These are phyloP conservation scores for Metarhizium humberi DNA, from an alignment of 2,329 filamentous ascomycete genomes.

Conservation along the genomic window DNA sequence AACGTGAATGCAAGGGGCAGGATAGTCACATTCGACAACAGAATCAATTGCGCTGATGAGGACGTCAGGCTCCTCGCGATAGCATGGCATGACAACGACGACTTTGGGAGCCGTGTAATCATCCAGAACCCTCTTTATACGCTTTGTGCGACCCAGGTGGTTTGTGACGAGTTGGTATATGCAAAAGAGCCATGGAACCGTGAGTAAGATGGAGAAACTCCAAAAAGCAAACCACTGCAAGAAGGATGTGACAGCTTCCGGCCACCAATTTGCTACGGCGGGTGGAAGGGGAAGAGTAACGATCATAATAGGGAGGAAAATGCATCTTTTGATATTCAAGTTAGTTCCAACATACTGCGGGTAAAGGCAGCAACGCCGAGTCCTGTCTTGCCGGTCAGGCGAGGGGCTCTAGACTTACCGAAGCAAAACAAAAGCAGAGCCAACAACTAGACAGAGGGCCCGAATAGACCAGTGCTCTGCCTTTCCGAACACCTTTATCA, in stretches of 20 bases:
- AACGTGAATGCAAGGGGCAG: slow-evolving; percentile 82
- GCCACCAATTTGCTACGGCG: slow-evolving; percentile 64
- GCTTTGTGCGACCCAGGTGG: slow-evolving; percentile 69
- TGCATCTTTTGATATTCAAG: slow-evolving; percentile 40
- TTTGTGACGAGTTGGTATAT: slow-evolving; percentile 86
- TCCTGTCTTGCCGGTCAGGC: background rate
- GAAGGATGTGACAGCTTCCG: slow-evolving; percentile 53
- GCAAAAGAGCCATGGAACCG: slow-evolving; percentile 86
- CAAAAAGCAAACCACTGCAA: slow-evolving; percentile 96
- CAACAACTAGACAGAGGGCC: slow-evolving; percentile 67
- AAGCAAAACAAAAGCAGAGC: slow-evolving; percentile 61
- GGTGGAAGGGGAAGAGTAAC: slow-evolving; percentile 79
- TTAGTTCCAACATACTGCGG: background rate
- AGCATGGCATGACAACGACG: slow-evolving; percentile 94
- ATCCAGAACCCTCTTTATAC: slow-evolving; percentile 76
- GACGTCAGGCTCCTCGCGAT: slow-evolving; percentile 80
- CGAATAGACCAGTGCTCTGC: slow-evolving; percentile 81
- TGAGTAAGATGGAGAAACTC: slow-evolving; percentile 77
- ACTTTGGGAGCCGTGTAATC: slow-evolving; percentile 84
- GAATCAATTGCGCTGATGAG: slow-evolving; percentile 83
- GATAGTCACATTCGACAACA: slow-evolving; percentile 89
- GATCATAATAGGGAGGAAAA: slow-evolving; percentile 90
- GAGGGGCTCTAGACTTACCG: slow-evolving; percentile 43
- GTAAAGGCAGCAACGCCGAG: background rate
- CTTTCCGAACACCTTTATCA: slow-evolving; percentile 80